Percentiles rank a stretch among this genome's conserved stretches.
These are phyloP conservation scores for Trichoderma koningiopsis DNA, from an alignment of 2,329 filamentous ascomycete species.

Conservation along the genomic window DNA sequence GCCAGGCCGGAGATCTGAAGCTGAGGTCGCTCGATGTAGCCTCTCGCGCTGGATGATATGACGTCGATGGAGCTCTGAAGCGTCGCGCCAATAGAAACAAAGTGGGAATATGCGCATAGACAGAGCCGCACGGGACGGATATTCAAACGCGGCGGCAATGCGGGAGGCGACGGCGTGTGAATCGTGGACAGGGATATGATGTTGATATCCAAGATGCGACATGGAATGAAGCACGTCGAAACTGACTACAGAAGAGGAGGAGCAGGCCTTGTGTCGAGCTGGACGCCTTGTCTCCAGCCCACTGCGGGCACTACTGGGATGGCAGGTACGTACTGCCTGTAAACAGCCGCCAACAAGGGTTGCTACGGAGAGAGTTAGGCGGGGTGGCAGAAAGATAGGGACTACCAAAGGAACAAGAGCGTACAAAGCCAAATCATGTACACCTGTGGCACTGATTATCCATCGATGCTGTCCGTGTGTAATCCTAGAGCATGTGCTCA, in stretches of 20 bases:
- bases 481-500: not conserved
- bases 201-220: constrained; percentile 15
- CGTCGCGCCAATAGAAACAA: not conserved
- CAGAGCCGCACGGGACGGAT: not conserved
- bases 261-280: not conserved
- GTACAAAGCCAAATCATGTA: not conserved
- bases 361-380: not conserved
- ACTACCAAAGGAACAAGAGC: not conserved
- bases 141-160: not conserved
- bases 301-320: not conserved
- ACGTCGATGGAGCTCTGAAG: constrained; percentile 14
- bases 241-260: not conserved
- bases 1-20: constrained; percentile 31
- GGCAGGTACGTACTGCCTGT: not conserved
- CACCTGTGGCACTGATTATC: not conserved
- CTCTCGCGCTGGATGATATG: constrained; percentile 4
- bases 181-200: not conserved
- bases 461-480: not conserved
- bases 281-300: not conserved
- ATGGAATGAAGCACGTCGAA: not conserved
- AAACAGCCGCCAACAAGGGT: not conserved
- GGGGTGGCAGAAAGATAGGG: not conserved
- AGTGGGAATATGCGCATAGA: not conserved
- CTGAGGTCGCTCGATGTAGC: not conserved
- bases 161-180: not conserved